Evolutionary conservation across 495 filamentous ascomycete genomes (phyloP), one percentile per base, ranked within the genome.

Genomic region (Neurospora sublineolata): DNA sequence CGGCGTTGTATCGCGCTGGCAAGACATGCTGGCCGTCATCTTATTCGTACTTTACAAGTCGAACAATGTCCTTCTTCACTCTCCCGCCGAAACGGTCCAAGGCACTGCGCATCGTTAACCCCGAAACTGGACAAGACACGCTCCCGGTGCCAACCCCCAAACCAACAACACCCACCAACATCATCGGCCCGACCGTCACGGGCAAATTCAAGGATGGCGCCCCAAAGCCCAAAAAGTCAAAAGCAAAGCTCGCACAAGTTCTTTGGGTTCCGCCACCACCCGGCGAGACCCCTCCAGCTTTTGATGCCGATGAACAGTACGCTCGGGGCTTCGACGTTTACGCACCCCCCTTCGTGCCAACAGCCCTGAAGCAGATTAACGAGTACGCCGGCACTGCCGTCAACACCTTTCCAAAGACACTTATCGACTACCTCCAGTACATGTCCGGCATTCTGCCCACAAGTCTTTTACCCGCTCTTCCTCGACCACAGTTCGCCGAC

Each of bases 321-420:
- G 71, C 70, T 18, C 70, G 71, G 9, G 72, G 69, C 1, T 77
- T 81, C 68, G 79, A 83, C 71, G 69, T 79, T 11, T 82, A 81
- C 68, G 81, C 81, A 2, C 70, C 74, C 12, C 74, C 79, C 14
- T 82, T 80, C 70, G 74, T 83, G 23, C 81, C 81, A 12, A 68
- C 76, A 36, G 68, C 60, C 39, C 69, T 82, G 9, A 74, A 71
- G 20, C 42, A 46, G 41, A 75, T 83, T 68, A 83, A 82, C 72
- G 37, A 37, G 23, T 67, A 72, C 2, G n/a, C 69, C 12, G 75
- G 76, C 4, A 67, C 38, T 6, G 64, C 67, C 11, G n/a, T 75
- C 44, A 12, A 73, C 39, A 78, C 76, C 30, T 70, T 58, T 3
- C 68, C 72, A 7, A 27, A 33, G 6, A 72, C 71, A 23, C 12